Percentiles rank a stretch among this genome's conserved stretches.
These are phyloP conservation scores for Acer yangbiense DNA, from an alignment of 345 rosid species.

Conservation along the genomic window DNA sequence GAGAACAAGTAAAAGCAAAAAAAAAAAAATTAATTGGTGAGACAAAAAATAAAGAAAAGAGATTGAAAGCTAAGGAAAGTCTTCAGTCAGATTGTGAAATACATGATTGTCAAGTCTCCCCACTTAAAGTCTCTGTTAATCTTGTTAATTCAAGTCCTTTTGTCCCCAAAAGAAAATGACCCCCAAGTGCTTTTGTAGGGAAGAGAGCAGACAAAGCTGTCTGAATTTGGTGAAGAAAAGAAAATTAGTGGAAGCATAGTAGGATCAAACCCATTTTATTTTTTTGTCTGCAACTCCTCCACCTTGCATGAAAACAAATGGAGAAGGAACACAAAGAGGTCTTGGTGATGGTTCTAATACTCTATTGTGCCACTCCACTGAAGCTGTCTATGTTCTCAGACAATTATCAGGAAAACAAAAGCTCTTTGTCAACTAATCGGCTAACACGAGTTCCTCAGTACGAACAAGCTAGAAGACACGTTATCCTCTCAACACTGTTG, in stretches of 20 bases:
- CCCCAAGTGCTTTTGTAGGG: neutral
- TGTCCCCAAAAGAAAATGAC: conserved; percentile 26
- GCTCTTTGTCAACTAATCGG: neutral
- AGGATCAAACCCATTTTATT: neutral
- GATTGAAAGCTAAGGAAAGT: neutral
- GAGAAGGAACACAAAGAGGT: neutral
- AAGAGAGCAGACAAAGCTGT: conserved; percentile 19
- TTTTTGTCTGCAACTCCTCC: neutral
- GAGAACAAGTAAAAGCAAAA: neutral
- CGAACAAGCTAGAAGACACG: neutral
- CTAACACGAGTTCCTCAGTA: neutral
- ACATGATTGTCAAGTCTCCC: neutral
- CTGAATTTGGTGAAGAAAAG: neutral
- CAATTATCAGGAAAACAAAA: neutral
- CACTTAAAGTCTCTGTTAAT: neutral
- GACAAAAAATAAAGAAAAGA: neutral
- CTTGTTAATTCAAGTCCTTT: neutral
- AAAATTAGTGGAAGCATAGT: conserved; percentile 11
- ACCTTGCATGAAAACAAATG: neutral
- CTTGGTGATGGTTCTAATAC: neutral
- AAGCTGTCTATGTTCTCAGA: neutral
- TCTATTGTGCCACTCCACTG: neutral
- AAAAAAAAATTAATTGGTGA: no score
- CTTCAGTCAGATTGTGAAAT: neutral
- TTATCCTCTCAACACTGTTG: neutral